Base-by-base conservation (phyloP, 768 basidiomycete genomes). In the Dioszegia crocea region DNA sequence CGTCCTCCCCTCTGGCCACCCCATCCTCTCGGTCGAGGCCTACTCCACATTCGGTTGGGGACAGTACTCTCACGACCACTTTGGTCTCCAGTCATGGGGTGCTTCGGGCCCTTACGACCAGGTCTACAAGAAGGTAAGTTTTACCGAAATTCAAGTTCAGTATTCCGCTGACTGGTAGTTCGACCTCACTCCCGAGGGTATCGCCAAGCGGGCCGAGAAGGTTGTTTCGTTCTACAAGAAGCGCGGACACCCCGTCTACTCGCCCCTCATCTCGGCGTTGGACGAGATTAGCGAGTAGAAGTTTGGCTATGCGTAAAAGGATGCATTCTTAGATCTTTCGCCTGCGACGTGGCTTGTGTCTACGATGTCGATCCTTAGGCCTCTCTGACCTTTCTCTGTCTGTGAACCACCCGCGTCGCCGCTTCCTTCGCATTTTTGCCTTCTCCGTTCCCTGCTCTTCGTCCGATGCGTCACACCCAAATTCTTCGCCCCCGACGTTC, bases 21-120 rank as follows among this genome's bases (percentile, higher is more conserved):
- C 92, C 33, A 85, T 94, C 74, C 77, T 96, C 61, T 89, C 90
- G 44, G 82, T 96, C 60, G 92, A 96, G 79, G 92, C 92, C 24
- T 83, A 86, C 77, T 69, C 73, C 21, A 89, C 89, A 45, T 80
- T 83, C 66, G 90, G 91, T 65, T 96, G 92, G 92, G 82, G 84
- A 62, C 87, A 86, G 78, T 91, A 89, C 81, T 86, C 86, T 66
- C 91, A 94, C 74, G 91, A 93, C 80, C 84, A 75, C 69, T 74
- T 76, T 57, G 78, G 77, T 56, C 67, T 80, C 80, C 74, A 75
- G 77, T 82, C 81, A 31, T 96, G 88, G 87, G 91, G 91, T 74
- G 85, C 89, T 16, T 93, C 91, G 19, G 91, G 88, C 53, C 91
- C 92, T 11, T 91, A 89, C 75, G 82, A 85, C 78, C 83, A 91